Percentiles rank a stretch among this genome's conserved stretches.
Conservation (phyloP, 805 yeast genomes). For the Kregervanrija pseudodelftensis region DNA sequence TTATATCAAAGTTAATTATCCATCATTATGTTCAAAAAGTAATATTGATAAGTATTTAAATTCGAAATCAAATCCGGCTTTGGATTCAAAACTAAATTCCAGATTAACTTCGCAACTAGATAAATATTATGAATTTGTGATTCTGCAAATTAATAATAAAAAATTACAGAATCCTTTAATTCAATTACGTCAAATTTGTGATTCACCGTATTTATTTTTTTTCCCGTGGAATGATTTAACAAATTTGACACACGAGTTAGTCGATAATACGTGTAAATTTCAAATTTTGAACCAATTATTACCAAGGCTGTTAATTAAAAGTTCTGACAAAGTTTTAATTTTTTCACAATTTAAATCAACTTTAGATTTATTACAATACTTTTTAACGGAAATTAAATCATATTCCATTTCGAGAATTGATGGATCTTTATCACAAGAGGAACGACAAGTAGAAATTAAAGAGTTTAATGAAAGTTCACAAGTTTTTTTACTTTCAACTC, state of each 20-base stretch:
- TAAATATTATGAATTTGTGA: conserved; percentile 25
- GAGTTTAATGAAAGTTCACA: conserved; percentile 37
- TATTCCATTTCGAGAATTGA: conserved; percentile 50
- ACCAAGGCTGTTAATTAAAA: conserved; percentile 33
- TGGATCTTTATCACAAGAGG: conserved; percentile 62
- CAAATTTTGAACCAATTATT: conserved; percentile 61
- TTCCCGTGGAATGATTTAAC: conserved; percentile 61
- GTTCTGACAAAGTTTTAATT: conserved; percentile 49
- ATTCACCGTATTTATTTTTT: conserved; percentile 78
- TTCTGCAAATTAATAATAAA: conserved; percentile 40
- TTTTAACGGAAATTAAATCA: conserved; percentile 41
- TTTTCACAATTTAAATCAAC: conserved; percentile 87
- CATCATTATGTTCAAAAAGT: not conserved
- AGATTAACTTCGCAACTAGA: conserved; percentile 6
- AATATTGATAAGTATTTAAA: conserved; percentile 1
- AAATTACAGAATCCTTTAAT: conserved; percentile 62
- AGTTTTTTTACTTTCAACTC: conserved; percentile 74
- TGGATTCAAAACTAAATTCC: conserved; percentile 13
- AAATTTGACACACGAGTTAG: conserved; percentile 25
- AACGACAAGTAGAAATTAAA: conserved; percentile 57
- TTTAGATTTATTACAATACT: conserved; percentile 77
- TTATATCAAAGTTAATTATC: conserved; percentile 11
- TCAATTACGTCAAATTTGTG: conserved; percentile 80
- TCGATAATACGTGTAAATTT: conserved; percentile 66
- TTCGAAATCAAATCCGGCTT: not conserved